Base-by-base conservation (phyloP, 2,329 filamentous ascomycete species). In the Colletotrichum liaoningense region DNA sequence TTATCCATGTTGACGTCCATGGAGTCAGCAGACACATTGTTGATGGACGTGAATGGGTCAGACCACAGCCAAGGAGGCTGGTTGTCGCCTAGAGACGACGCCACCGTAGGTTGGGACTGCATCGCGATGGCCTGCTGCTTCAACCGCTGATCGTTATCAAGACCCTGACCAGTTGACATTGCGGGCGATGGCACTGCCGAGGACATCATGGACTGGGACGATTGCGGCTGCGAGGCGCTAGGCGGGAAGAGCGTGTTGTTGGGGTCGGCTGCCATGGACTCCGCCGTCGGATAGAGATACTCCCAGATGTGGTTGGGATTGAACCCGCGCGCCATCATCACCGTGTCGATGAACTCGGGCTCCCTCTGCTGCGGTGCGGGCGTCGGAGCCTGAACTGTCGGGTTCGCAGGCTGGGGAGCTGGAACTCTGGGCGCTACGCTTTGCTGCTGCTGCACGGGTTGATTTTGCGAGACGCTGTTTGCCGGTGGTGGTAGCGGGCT, bases 61-160 rank as follows among this genome's bases (percentile, higher is more conserved):
- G 81, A 75, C 86, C 86, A 88, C 5, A 86, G 75, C 77, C 83
- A 86, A 0, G 85, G 83, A 1, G 83, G 82, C 11, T 79, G 79
- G 35, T 84, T 77, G 11, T 83, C 80, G 7, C 83, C 81, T 55
- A 79, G 79, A 1, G 78, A 74, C 3, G 76, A 69, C 14, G 75
- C 42, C 2, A 62, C 56, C 9, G 69, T 52, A 3, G 67, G 73
- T 55, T 80, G 79, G 33, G 77, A 77, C 60, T 76, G 76, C 30
- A 76, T 54, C 1, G 65, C 26, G 1, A 78, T 73, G 19, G 76
- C 71, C 58, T 79, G 73, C 35, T 79, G 78, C 16, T 69, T 67
- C 28, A 76, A 62, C 2, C 68, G 60, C 14, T 76, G 67, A 30
- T 77, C 73, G 2, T 60, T 64, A 42, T 68, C 63, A 71, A 67